These are phyloP conservation scores for Nidularia sp. DNA, from an alignment of 768 basidiomycete genomes.

Conservation along the genomic window DNA sequence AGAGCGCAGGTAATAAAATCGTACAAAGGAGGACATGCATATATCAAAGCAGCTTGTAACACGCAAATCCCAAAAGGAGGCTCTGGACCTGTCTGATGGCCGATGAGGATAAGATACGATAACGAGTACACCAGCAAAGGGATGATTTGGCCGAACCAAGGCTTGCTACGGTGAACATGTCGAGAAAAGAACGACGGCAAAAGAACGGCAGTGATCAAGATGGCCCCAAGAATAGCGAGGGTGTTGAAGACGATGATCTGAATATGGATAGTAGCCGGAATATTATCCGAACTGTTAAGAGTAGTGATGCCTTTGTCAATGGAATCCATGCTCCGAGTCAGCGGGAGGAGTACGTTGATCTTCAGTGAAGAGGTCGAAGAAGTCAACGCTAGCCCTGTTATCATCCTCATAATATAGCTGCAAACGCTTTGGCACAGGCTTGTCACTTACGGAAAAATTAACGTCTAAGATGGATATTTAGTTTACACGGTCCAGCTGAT, in stretches of 20 bases:
- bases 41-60: constrained; percentile 19
- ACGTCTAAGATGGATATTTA: too few relatives aligned
- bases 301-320: too few relatives aligned
- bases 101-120: constrained; percentile 15
- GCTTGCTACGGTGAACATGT: neutral
- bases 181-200: constrained; percentile 1
- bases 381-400: too few relatives aligned
- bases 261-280: too few relatives aligned
- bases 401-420: too few relatives aligned
- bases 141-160: constrained; percentile 17
- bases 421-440: too few relatives aligned
- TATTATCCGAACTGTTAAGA: too few relatives aligned
- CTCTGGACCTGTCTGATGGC: constrained; percentile 13
- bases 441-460: too few relatives aligned
- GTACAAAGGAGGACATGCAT: constrained; percentile 18
- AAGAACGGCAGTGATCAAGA: neutral
- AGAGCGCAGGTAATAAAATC: neutral
- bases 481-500: too few relatives aligned
- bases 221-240: neutral
- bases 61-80: constrained; percentile 16
- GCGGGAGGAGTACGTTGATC: too few relatives aligned
- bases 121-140: constrained; percentile 16
- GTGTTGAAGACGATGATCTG: neutral
- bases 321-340: too few relatives aligned
- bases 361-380: too few relatives aligned